phyloP scores from a whole-genome alignment of 2,329 filamentous ascomycete species.

The Pyrenophora tritici-repentis region DNA sequence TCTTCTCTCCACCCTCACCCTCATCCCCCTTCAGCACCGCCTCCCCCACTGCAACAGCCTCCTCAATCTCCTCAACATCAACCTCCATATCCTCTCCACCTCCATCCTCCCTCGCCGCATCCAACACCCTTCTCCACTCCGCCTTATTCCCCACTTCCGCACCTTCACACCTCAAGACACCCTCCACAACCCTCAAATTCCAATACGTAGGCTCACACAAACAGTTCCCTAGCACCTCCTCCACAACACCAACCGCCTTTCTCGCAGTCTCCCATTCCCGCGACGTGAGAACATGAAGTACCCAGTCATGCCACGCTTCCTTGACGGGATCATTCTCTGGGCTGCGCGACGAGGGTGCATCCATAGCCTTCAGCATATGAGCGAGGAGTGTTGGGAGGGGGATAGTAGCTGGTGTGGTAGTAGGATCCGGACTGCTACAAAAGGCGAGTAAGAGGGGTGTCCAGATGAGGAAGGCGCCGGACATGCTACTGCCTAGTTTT shows the following conservation, averaged over 20 bases:
- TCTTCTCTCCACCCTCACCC: constrained; percentile 11
- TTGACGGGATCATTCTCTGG: constrained; percentile 35
- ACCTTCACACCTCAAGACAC: constrained; percentile 29
- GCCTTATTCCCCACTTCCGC: constrained; percentile 17
- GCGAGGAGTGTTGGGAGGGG: constrained; percentile 42
- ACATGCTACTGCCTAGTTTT: constrained; percentile 43
- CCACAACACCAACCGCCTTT: background rate
- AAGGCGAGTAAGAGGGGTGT: constrained; percentile 47
- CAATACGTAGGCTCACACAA: constrained; percentile 47
- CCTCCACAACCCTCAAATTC: constrained; percentile 45
- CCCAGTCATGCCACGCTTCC: constrained; percentile 57
- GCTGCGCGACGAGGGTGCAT: constrained; percentile 8
- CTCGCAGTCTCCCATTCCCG: constrained; percentile 43
- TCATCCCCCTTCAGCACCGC: constrained; percentile 1
- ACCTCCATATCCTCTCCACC: constrained; percentile 11
- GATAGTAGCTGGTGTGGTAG: constrained; percentile 32
- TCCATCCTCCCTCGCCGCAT: constrained; percentile 30
- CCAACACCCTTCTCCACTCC: constrained; percentile 35
- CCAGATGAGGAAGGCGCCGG: constrained; percentile 54
- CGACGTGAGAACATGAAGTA: constrained; percentile 53
- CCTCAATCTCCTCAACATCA: constrained; percentile 6
- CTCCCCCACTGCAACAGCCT: constrained; percentile 1
- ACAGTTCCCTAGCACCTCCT: constrained; percentile 30
- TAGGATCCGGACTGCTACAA: constrained; percentile 14
- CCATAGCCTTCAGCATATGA: constrained; percentile 46